These are phyloP conservation scores for Astragalus membranaceus DNA, from an alignment of 306 rosid genomes.

Conservation along the genomic window DNA sequence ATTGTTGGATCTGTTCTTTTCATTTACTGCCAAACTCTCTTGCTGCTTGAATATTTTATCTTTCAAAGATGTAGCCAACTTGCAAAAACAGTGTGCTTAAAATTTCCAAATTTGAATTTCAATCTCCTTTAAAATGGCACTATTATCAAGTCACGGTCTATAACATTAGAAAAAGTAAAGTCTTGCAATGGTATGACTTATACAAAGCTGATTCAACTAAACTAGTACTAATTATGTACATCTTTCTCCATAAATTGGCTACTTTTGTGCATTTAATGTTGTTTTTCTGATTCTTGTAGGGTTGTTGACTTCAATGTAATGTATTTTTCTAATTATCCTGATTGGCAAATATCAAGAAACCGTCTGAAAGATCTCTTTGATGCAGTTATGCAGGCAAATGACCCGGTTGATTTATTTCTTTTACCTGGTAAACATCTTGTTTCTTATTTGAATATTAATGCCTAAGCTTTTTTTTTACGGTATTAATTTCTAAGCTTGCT, in stretches of 20 bases:
- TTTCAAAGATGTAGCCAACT: neutral
- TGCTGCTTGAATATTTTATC: neutral
- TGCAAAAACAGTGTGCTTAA: neutral
- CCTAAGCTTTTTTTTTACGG: too few relatives aligned
- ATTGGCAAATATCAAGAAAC: constrained; percentile 23
- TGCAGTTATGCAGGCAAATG: constrained; percentile 91
- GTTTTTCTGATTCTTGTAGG: constrained; percentile 24
- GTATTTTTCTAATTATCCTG: constrained; percentile 23
- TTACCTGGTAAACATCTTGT: constrained; percentile 62
- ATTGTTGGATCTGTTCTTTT: neutral
- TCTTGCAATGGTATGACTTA: too few relatives aligned
- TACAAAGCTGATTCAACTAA: too few relatives aligned
- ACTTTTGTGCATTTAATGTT: constrained; percentile 22
- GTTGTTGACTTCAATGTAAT: constrained; percentile 23
- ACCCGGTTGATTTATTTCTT: constrained; percentile 83
- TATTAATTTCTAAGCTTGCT: neutral
- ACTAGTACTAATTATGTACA: neutral
- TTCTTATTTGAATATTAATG: constrained; percentile 1
- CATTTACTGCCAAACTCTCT: neutral
- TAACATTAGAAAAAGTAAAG: too few relatives aligned
- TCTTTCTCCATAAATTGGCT: neutral
- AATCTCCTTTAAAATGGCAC: neutral
- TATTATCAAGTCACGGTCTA: neutral
- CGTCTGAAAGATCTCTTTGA: constrained; percentile 33
- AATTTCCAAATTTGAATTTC: neutral